phyloP scores from a whole-genome alignment of 441 rosid genomes.

The Erodium texanum region DNA sequence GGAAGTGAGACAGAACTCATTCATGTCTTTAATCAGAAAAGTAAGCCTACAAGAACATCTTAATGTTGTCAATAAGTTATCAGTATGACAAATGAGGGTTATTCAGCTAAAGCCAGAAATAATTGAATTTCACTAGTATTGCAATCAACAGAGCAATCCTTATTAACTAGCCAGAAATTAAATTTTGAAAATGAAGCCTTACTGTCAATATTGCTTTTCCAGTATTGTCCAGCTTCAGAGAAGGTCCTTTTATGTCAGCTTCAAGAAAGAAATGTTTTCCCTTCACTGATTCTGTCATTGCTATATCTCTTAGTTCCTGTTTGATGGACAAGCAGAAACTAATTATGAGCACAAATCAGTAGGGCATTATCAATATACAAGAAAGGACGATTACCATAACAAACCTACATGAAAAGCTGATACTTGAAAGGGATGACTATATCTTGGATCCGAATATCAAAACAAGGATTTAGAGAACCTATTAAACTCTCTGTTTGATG shows the following conservation, averaged over 20 bases:
- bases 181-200: constrained; percentile 18
- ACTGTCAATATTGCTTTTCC: constrained; percentile 83
- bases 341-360: constrained; percentile 9
- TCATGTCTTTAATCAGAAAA: background rate
- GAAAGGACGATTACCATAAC: background rate
- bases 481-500: background rate
- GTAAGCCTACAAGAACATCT: background rate
- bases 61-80: background rate
- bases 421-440: background rate
- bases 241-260: constrained; percentile 72
- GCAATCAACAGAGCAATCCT: background rate
- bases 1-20: background rate
- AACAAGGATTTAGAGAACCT: background rate
- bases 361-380: background rate
- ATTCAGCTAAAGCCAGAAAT: background rate
- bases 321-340: constrained; percentile 12
- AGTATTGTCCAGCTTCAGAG: constrained; percentile 80
- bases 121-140: background rate
- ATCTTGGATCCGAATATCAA: background rate
- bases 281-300: constrained; percentile 45
- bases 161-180: background rate
- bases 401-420: background rate
- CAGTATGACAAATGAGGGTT: background rate
- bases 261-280: constrained; percentile 87
- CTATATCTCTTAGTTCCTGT: constrained; percentile 80